These are phyloP conservation scores for Ceratobasidium theobromae DNA, from an alignment of 1,284 basidiomycete genomes.

Conservation along the genomic window DNA sequence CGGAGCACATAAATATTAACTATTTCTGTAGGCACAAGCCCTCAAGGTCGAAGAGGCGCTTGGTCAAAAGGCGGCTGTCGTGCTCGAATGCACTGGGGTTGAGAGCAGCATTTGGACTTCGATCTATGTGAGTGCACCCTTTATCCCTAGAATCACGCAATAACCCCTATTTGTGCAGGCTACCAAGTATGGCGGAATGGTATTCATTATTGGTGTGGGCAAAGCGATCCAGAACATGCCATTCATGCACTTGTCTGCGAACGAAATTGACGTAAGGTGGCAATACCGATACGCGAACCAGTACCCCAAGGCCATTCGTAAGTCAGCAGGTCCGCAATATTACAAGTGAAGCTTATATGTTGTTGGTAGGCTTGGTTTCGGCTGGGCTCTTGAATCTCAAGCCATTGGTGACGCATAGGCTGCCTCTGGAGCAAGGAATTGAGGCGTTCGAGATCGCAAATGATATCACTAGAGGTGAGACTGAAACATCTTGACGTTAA, in stretches of 20 bases:
- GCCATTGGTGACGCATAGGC: slow-evolving; percentile 85
- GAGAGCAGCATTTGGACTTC: slow-evolving; percentile 86
- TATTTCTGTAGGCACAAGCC: slow-evolving; percentile 13
- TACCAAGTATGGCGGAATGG: slow-evolving; percentile 49
- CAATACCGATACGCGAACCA: slow-evolving; percentile 50
- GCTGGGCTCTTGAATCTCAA: slow-evolving; percentile 83
- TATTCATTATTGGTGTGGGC: slow-evolving; percentile 56
- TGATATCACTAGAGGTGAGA: slow-evolving; percentile 69
- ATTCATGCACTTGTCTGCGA: slow-evolving; percentile 51
- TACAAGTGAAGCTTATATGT: no score
- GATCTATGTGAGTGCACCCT: slow-evolving; percentile 54
- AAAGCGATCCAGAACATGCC: slow-evolving; percentile 45
- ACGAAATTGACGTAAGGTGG: slow-evolving; percentile 55
- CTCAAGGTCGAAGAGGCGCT: slow-evolving; percentile 9
- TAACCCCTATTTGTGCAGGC: slow-evolving; percentile 39
- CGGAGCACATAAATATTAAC: not conserved
- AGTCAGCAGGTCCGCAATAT: no score
- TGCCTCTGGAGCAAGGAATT: slow-evolving; percentile 70
- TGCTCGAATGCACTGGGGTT: slow-evolving; percentile 86
- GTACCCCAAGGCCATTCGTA: slow-evolving; percentile 79
- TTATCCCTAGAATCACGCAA: not conserved
- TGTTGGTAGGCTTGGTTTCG: slow-evolving; percentile 56
- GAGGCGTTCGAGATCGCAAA: slow-evolving; percentile 79
- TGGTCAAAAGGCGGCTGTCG: slow-evolving; percentile 43
- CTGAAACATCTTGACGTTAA: slow-evolving; percentile 38